Evolutionary conservation across 2,329 filamentous ascomycete genomes (phyloP).

Genomic region (Diaporthe amygdali): DNA sequence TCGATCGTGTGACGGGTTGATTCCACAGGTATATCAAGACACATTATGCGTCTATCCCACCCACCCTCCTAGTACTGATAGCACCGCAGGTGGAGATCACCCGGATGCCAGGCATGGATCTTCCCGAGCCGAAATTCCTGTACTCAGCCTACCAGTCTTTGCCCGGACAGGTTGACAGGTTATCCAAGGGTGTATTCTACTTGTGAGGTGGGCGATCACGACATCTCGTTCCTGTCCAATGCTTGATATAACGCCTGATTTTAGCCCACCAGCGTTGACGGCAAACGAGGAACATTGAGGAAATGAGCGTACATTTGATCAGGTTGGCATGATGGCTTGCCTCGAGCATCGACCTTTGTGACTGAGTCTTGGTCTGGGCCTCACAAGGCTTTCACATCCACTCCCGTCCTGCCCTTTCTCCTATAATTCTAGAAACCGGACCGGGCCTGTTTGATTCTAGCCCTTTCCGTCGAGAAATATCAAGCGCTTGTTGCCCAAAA

Average conservation of each 20-base stretch:
- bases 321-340: neutral
- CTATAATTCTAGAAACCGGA: neutral
- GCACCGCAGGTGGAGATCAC: slow-evolving; percentile 9
- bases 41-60: neutral
- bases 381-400: neutral
- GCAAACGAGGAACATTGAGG: neutral
- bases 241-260: neutral
- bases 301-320: neutral
- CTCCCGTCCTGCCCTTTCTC: neutral
- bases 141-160: slow-evolving; percentile 3
- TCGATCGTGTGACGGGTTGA: neutral
- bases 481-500: neutral
- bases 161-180: neutral
- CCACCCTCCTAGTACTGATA: neutral
- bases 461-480: neutral
- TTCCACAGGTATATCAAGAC: neutral
- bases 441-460: neutral
- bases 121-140: slow-evolving; percentile 16
- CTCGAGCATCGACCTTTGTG: neutral
- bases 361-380: neutral
- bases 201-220: neutral
- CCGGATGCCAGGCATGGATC: slow-evolving; percentile 18
- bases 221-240: neutral
- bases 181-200: neutral
- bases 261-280: neutral